These are phyloP conservation scores for Aspergillus pseudotamarii DNA, from an alignment of 2,329 filamentous ascomycete species.

Conservation along the genomic window DNA sequence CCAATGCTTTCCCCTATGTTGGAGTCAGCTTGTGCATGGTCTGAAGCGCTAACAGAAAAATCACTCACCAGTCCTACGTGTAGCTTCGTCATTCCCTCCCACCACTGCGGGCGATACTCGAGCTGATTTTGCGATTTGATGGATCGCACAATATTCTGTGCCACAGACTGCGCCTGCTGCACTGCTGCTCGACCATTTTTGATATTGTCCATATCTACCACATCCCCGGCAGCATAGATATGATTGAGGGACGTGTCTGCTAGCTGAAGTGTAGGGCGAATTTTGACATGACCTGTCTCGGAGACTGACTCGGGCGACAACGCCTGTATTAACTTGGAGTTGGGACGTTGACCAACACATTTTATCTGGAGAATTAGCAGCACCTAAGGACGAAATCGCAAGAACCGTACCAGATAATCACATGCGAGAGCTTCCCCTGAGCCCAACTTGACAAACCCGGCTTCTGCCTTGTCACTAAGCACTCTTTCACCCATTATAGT, in stretches of 20 bases:
- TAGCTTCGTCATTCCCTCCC: slow-evolving; percentile 57
- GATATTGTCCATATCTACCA: slow-evolving; percentile 55
- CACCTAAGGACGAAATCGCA: not conserved
- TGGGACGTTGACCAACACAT: slow-evolving; percentile 62
- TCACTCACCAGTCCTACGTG: slow-evolving; percentile 55
- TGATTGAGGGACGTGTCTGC: slow-evolving; percentile 51
- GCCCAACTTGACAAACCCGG: slow-evolving; percentile 48
- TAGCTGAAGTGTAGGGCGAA: slow-evolving; percentile 62
- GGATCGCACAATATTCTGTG: slow-evolving; percentile 57
- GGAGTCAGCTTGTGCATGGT: slow-evolving; percentile 6
- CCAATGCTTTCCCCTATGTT: slow-evolving; percentile 49
- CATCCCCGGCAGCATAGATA: slow-evolving; percentile 67
- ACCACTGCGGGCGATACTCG: slow-evolving; percentile 49
- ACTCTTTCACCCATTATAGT: slow-evolving; percentile 53
- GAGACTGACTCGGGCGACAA: slow-evolving; percentile 52
- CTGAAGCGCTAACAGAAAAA: not conserved
- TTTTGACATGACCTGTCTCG: slow-evolving; percentile 53
- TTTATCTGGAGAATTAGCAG: slow-evolving; percentile 49
- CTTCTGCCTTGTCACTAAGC: slow-evolving; percentile 26
- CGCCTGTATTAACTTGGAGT: slow-evolving; percentile 52
- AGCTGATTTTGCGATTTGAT: slow-evolving; percentile 46
- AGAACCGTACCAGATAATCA: slow-evolving; percentile 51
- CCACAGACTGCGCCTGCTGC: slow-evolving; percentile 56
- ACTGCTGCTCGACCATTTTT: slow-evolving; percentile 60
- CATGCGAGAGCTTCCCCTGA: slow-evolving; percentile 52